phyloP scores from a whole-genome alignment of 192 early-diverging fungal species.

The Podila minutissima region DNA sequence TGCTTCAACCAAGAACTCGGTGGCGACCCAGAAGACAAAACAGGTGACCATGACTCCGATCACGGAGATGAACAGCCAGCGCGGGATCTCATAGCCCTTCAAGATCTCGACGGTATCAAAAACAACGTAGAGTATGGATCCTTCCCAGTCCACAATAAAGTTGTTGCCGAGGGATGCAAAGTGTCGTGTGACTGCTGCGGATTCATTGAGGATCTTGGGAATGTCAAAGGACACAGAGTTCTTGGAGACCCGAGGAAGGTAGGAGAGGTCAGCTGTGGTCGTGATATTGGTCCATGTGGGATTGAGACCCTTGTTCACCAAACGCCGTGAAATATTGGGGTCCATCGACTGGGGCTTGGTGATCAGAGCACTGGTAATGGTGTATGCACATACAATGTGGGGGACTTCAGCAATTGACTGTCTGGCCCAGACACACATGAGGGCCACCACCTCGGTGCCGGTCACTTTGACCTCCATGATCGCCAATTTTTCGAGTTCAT shows the following conservation, averaged over 20 bases:
- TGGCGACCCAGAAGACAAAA: background rate
- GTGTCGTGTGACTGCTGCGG: background rate
- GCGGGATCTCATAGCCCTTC: constrained; percentile 3
- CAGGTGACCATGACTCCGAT: background rate
- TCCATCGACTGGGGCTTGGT: background rate
- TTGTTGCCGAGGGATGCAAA: constrained; percentile 8
- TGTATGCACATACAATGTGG: constrained; percentile 1
- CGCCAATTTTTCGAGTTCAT: background rate
- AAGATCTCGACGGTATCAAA: constrained; percentile 11
- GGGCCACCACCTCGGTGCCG: background rate
- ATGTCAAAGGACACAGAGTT: background rate
- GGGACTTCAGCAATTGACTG: no score
- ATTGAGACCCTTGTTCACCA: background rate
- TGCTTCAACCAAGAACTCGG: background rate
- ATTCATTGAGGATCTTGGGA: background rate
- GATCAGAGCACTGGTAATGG: background rate
- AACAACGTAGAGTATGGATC: background rate
- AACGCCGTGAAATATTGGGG: background rate
- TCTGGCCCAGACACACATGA: background rate
- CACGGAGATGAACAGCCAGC: background rate
- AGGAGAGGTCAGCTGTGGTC: background rate
- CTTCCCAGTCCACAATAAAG: constrained; percentile 11
- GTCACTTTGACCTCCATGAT: background rate
- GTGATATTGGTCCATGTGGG: background rate
- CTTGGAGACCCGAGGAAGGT: background rate